A percentile compares a stretch with the other conserved stretches of the same genome.
These are phyloP conservation scores for Symbiodinium natans DNA, from an alignment of 73 alveolate genomes.

Conservation along the genomic window DNA sequence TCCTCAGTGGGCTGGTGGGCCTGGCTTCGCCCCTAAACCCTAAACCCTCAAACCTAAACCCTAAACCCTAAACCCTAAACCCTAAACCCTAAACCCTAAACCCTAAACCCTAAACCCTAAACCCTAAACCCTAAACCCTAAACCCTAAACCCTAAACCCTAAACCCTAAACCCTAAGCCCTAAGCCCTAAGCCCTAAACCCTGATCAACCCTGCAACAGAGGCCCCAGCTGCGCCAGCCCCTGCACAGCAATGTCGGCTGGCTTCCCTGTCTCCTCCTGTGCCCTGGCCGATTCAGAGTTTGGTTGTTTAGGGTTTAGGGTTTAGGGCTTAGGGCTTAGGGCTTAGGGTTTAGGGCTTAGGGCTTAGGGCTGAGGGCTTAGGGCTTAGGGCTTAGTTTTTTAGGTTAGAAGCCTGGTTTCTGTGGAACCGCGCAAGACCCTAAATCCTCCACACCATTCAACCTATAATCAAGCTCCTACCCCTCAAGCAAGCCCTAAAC, in stretches of 20 bases:
- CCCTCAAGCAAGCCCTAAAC: background rate
- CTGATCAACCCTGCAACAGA: background rate
- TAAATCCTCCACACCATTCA: background rate
- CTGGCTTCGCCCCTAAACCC: background rate
- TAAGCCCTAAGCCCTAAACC: no score
- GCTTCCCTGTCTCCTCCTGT: constrained; percentile 65
- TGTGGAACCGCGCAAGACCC: no score
- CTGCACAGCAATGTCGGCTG: constrained; percentile 40
- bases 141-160: background rate
- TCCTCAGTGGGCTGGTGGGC: background rate
- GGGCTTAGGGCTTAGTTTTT: background rate
- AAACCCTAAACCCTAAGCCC: no score
- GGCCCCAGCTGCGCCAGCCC: constrained; percentile 38
- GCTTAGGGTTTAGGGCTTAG: background rate
- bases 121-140: no score
- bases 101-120: no score
- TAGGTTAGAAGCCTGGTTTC: no score
- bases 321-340: background rate
- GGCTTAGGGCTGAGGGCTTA: background rate
- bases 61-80: background rate
- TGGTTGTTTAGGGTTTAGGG: background rate
- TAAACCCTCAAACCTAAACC: background rate
- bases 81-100: background rate
- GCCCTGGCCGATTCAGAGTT: background rate
- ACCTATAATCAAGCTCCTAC: background rate